Conservation (phyloP, 805 yeast species). For the Lipomyces japonicus region DNA sequence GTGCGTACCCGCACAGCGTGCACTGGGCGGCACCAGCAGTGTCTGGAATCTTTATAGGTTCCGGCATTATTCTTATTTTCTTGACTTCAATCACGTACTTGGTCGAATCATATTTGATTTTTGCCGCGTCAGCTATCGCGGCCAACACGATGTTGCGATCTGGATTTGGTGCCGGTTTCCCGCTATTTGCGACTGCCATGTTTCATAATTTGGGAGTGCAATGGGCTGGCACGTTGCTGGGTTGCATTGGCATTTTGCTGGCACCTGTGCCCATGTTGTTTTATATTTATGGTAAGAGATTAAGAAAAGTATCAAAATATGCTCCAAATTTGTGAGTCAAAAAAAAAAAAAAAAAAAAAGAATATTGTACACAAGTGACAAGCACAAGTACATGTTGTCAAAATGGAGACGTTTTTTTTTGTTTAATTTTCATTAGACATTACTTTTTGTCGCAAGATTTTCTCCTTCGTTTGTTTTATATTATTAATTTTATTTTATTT, state of each 20-base stretch:
- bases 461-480: too few relatives aligned
- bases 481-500: too few relatives aligned
- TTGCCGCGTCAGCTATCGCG: slow-evolving; percentile 77
- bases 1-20: slow-evolving; percentile 61
- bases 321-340: slow-evolving; percentile 21
- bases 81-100: slow-evolving; percentile 60
- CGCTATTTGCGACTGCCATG: slow-evolving; percentile 69
- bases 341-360: too few relatives aligned
- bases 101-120: slow-evolving; percentile 59
- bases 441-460: too few relatives aligned
- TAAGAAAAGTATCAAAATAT: slow-evolving; percentile 20
- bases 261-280: slow-evolving; percentile 69
- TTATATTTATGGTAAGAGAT: slow-evolving; percentile 51
- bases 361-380: too few relatives aligned
- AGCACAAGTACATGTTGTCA: too few relatives aligned
- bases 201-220: slow-evolving; percentile 62
- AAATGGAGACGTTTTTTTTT: too few relatives aligned
- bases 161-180: slow-evolving; percentile 64
- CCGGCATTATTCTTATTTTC: slow-evolving; percentile 61
- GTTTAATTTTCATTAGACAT: too few relatives aligned
- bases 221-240: slow-evolving; percentile 76
- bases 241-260: slow-evolving; percentile 54
- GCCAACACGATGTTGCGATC: slow-evolving; percentile 70
- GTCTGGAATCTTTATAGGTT: slow-evolving; percentile 56
- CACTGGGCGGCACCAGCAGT: slow-evolving; percentile 74